A percentile compares a stretch with the other conserved stretches of the same genome.
Evolutionary conservation across 495 filamentous ascomycete genomes (phyloP).

Genomic region (Xylaria venustula): DNA sequence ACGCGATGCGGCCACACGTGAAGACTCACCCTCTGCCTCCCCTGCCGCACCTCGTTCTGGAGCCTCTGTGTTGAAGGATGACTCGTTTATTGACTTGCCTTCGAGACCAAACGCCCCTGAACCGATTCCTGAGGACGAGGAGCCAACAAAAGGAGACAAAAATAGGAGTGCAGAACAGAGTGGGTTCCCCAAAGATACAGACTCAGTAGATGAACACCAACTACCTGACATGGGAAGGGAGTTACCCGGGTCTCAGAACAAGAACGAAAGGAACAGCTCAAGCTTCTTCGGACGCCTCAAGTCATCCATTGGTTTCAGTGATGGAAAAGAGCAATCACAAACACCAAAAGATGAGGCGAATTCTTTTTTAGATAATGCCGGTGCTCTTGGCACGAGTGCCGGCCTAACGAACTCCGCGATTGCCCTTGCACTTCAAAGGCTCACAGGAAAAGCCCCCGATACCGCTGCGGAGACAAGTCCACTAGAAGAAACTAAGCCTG

Average conservation of each 20-base stretch:
- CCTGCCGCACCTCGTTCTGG: conserved; percentile 28
- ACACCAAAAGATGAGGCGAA: conserved; percentile 34
- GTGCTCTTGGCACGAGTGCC: conserved; percentile 60
- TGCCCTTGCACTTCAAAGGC: conserved; percentile 41
- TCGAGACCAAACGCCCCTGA: conserved; percentile 12
- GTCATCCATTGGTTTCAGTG: conserved; percentile 30
- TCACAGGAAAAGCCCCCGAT: conserved; percentile 42
- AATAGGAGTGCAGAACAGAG: conserved; percentile 14
- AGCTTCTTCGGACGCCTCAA: conserved; percentile 37
- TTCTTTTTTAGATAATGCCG: conserved; percentile 66
- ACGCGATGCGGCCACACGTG: conserved; percentile 6
- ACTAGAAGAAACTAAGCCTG: conserved; percentile 14
- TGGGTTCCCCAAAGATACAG: conserved; percentile 15
- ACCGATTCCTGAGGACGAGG: conserved; percentile 13
- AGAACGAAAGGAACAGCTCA: conserved; percentile 27
- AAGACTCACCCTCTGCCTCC: conserved; percentile 13
- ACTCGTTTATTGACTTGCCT: conserved; percentile 23
- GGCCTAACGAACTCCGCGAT: conserved; percentile 48
- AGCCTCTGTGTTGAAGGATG: conserved; percentile 29
- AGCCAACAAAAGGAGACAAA: conserved; percentile 23
- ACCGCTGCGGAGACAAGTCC: conserved; percentile 26
- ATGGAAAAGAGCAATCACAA: conserved; percentile 25
- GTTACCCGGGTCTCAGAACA: conserved; percentile 28
- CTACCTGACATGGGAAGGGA: conserved; percentile 33
- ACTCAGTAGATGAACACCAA: conserved; percentile 14